Evolutionary conservation across 306 rosid species (phyloP), one percentile per base, ranked within the genome.

Genomic region (Sindora glabra): DNA sequence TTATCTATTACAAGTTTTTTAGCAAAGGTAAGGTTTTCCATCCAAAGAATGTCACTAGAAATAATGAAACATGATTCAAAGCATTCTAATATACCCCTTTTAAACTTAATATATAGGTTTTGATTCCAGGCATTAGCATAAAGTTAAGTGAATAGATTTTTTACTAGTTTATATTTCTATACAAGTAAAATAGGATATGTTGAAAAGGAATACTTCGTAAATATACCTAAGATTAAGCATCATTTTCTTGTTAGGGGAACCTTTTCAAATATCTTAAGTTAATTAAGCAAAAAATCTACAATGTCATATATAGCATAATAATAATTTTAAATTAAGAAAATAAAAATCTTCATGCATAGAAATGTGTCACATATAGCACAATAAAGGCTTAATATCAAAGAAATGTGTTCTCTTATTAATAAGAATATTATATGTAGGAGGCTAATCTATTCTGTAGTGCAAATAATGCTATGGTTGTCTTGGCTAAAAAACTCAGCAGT

Each of bases 391-490:
- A 79, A 69, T 76, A 89, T 94, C 97, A 96, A 94, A 0, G 99
- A 94, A 62, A 94, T 89, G 42, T 95, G 95, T 44, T 67, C 86
- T 54, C 89, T 64, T 81, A 79, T 94, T 89, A 64, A 86, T 65
- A 60, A 94, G 94, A 81, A 89, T 71, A 76, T 94, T 97, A 48
- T 89, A 94, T 24, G 99, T 97, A 65, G 97, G 94, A 59, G 95
- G 95, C 50, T 95, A 96, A 12, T 94, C 96, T 55, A 94, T 77
- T 81, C 85, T 82, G 79, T 90, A 76, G 71, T 94, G 99, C 81
- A 80, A 73, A 75, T 94, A 96, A 77, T 94, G 99, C 99, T 97
- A 94, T 22, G 99, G 99, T 81, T 94, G 73, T 76, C 99, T 74
- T 44, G 99, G 99, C n/a, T n/a, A n/a, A n/a, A n/a, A n/a, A n/a